phyloP scores from a whole-genome alignment of 768 basidiomycete species.

The Kwoniella dejecticola region DNA sequence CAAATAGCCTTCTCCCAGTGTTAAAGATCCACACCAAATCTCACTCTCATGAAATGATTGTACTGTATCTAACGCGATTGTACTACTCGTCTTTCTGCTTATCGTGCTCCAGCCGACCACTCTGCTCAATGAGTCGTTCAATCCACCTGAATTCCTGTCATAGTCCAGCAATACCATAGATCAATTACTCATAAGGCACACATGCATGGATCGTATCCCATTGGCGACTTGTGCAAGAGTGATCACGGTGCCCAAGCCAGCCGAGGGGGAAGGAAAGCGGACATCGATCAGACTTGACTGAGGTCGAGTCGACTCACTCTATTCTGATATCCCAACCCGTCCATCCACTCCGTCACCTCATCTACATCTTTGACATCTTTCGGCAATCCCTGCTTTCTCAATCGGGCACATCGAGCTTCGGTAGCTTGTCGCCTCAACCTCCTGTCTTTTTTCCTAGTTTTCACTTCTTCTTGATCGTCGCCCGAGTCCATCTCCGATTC shows the following conservation, averaged over 20 bases:
- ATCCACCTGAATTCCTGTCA: conserved; percentile 39
- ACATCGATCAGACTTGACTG: neutral
- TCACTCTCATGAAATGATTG: too few relatives aligned
- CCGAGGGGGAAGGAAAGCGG: too few relatives aligned
- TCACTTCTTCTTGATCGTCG: conserved; percentile 22
- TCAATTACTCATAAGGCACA: too few relatives aligned
- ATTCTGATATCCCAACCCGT: conserved; percentile 37
- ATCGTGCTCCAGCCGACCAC: conserved; percentile 36
- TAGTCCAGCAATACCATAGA: too few relatives aligned
- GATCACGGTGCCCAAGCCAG: too few relatives aligned
- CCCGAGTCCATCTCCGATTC: conserved; percentile 21
- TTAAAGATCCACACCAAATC: too few relatives aligned
- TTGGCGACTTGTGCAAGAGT: too few relatives aligned
- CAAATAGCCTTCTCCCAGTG: too few relatives aligned
- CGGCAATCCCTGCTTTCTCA: conserved; percentile 19
- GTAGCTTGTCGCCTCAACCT: conserved; percentile 8
- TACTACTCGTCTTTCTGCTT: conserved; percentile 22
- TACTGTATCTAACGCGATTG: too few relatives aligned
- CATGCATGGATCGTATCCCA: too few relatives aligned
- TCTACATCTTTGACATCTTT: conserved; percentile 39
- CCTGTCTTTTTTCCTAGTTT: conserved; percentile 9
- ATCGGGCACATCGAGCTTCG: conserved; percentile 16
- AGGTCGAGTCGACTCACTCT: conserved; percentile 27
- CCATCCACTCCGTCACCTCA: conserved; percentile 49
- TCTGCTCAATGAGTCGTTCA: conserved; percentile 27